Conservation (phyloP, 2,329 filamentous ascomycete species). For the Verruconis gallopava region DNA sequence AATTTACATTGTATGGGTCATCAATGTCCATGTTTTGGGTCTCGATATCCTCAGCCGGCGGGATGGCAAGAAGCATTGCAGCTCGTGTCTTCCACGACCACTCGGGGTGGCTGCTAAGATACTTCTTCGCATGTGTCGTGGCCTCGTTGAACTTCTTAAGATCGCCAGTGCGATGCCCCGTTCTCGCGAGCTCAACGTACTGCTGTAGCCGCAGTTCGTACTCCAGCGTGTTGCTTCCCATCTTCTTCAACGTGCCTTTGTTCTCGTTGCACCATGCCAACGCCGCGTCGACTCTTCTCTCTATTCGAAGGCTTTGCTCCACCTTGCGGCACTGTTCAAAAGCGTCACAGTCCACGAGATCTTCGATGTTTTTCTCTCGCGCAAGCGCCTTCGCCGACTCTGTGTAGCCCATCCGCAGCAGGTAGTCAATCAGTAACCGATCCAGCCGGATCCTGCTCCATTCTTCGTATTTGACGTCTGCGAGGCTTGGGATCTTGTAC, state of each 20-base stretch:
- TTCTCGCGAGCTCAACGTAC: conserved; percentile 80
- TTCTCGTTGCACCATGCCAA: conserved; percentile 88
- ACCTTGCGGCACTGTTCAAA: conserved; percentile 75
- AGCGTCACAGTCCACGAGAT: conserved; percentile 72
- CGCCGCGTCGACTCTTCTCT: conserved; percentile 61
- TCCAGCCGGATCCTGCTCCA: conserved; percentile 78
- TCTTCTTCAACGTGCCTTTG: conserved; percentile 81
- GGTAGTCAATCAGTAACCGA: conserved; percentile 80
- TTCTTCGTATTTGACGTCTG: conserved; percentile 84
- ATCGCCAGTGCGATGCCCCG: conserved; percentile 34
- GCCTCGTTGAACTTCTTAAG: conserved; percentile 59
- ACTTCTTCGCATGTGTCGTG: conserved; percentile 68
- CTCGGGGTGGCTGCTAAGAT: conserved; percentile 57
- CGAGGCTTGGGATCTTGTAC: conserved; percentile 64
- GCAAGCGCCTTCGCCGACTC: conserved; percentile 66
- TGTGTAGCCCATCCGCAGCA: conserved; percentile 71
- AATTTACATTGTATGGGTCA: conserved; percentile 46
- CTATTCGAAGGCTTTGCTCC: conserved; percentile 53
- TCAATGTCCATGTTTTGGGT: neutral
- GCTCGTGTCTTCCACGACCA: conserved; percentile 59
- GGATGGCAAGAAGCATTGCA: conserved; percentile 68
- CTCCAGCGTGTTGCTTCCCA: conserved; percentile 61
- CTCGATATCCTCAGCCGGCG: conserved; percentile 29
- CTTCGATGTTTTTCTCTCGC: conserved; percentile 58
- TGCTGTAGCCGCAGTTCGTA: conserved; percentile 90